Conservation (phyloP, 2,329 filamentous ascomycete species). For the Fonsecaea pedrosoi region DNA sequence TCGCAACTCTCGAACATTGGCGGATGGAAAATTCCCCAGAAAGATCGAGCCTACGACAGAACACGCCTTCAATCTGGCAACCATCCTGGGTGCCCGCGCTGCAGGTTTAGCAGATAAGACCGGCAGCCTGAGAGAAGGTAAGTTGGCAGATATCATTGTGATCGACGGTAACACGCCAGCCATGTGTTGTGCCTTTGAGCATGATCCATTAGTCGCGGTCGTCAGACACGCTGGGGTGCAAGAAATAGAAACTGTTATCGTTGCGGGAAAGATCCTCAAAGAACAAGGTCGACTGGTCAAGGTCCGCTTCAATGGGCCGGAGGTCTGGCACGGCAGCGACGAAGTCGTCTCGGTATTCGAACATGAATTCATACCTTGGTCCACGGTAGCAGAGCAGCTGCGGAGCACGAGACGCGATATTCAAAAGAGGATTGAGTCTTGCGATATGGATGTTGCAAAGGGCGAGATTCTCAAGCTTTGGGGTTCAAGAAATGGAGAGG, state of each 20-base stretch:
- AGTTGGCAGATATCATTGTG: conserved; percentile 9
- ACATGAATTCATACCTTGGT: conserved; percentile 6
- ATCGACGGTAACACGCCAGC: conserved; percentile 9
- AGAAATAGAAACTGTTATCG: conserved; percentile 14
- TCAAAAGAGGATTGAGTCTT: conserved; percentile 15
- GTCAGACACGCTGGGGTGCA: conserved; percentile 15
- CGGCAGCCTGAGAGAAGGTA: conserved; percentile 9
- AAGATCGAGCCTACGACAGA: conserved; percentile 9
- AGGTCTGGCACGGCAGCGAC: conserved; percentile 6
- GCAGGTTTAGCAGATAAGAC: conserved; percentile 3
- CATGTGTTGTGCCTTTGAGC: conserved; percentile 18
- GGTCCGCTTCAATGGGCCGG: conserved; percentile 6
- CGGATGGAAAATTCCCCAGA: conserved; percentile 8
- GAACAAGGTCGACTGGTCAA: conserved; percentile 10
- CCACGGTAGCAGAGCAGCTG: conserved; percentile 7
- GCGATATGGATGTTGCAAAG: conserved; percentile 14
- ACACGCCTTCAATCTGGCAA: conserved; percentile 15
- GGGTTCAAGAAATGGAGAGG: conserved; percentile 3
- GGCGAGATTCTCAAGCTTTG: conserved; percentile 11
- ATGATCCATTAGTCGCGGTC: conserved; percentile 11
- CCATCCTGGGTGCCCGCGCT: conserved; percentile 10
- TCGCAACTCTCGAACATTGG: conserved; percentile 10
- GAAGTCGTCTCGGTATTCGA: not conserved
- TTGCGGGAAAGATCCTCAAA: conserved; percentile 13
- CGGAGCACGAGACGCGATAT: conserved; percentile 9